Evolutionary conservation across 78 protist species (phyloP).

Genomic region (Dictyostelium discoideum): DNA sequence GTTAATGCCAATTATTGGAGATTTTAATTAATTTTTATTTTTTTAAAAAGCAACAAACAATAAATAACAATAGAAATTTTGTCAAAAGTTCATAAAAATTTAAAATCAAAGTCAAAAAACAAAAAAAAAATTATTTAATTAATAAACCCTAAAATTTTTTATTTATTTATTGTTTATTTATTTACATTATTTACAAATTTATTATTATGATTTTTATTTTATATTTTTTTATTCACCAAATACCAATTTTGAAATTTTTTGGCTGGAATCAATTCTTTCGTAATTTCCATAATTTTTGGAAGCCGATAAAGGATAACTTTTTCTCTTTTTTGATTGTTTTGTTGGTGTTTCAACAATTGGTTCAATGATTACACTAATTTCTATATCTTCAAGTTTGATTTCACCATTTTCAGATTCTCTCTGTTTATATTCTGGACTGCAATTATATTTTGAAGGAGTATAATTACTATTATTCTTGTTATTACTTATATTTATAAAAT

Average conservation of each 20-base stretch:
- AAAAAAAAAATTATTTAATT: too few species aligned
- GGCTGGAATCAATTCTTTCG: neutral
- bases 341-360: neutral
- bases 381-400: neutral
- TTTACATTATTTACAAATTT: neutral
- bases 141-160: too few species aligned
- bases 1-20: too few species aligned
- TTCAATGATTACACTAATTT: neutral
- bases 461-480: neutral
- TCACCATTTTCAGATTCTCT: neutral
- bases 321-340: conserved; percentile 21
- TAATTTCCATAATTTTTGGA: neutral
- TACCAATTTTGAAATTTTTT: neutral
- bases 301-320: neutral
- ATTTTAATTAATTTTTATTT: too few species aligned
- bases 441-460: neutral
- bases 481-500: neutral
- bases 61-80: too few species aligned
- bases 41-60: too few species aligned
- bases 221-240: neutral
- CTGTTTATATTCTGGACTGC: neutral
- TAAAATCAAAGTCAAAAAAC: too few species aligned
- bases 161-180: too few species aligned
- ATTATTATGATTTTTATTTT: too few species aligned
- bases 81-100: too few species aligned